Base-by-base conservation (phyloP, 164 flowering plant species). In the Magnolia changhungtana region DNA sequence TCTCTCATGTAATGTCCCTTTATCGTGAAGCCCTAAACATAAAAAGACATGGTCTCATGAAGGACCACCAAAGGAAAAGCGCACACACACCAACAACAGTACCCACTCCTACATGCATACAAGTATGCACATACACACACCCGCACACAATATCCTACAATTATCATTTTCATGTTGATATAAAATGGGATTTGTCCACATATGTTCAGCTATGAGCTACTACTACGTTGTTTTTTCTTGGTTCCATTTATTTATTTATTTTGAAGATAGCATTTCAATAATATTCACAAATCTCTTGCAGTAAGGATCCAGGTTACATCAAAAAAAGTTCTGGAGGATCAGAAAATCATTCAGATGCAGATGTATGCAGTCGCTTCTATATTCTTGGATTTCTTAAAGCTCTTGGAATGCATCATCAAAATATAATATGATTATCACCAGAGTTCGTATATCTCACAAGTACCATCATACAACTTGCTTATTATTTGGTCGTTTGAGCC, bases 301-400 rank as follows among this genome's bases (percentile, higher is more conserved):
- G 98, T 71, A 92, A 89, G 80, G 95, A 96, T 85, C 99, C 99
- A 50, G 99, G 99, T 73, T 96, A 80, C 78, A 79, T 93, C 9
- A 87, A 88, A 79, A 86, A 76, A 78, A 75, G 79, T 11, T 71
- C 84, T 4, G 83, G 74, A 68, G 79, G 78, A 31, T 72, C 71
- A 18, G 79, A 78, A 68, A 78, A 77, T 75, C 69, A 75, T 79
- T 78, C 78, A 65, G 86, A 84, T 80, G 72, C 85, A 20, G 90
- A 93, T 95, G 97, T 93, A 83, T 73, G 79, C 73, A 13, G 49
- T 67, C 29, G 52, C 21, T 66, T 69, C 52, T 63, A 24, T 73
- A 11, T n/a, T 78, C 3, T 37, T 27, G 50, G 18, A 31, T 37
- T 49, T 73, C 10, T 61, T 59, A 11, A 27, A 72, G 63, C 45